Conservation (phyloP, 2,329 filamentous ascomycete genomes). For the Plectosphaerella sp. region DNA sequence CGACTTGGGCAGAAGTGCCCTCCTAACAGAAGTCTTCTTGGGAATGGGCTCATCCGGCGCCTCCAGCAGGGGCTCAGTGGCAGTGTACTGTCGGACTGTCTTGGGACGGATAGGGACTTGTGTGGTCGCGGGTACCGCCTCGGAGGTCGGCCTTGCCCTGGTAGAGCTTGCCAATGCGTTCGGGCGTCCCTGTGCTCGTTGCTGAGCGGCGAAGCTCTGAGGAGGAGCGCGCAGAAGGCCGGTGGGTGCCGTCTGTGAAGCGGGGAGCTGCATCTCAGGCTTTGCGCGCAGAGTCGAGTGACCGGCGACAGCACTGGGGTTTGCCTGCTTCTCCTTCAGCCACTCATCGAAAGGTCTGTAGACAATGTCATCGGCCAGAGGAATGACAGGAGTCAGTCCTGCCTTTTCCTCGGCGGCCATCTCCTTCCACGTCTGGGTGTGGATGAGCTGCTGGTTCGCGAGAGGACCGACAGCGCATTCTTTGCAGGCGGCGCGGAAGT, state of each 20-base stretch:
- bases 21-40: slow-evolving; percentile 2
- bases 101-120: not conserved
- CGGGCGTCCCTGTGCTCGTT: slow-evolving; percentile 52
- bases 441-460: slow-evolving; percentile 38
- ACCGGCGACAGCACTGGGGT: slow-evolving; percentile 16
- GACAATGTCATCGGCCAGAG: slow-evolving; percentile 56
- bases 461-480: slow-evolving; percentile 57
- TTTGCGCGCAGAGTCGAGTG: slow-evolving; percentile 13
- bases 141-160: slow-evolving; percentile 22
- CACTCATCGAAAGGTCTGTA: slow-evolving; percentile 62
- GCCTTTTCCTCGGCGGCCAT: slow-evolving; percentile 65
- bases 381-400: slow-evolving; percentile 59
- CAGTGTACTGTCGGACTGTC: not conserved
- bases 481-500: slow-evolving; percentile 52
- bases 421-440: slow-evolving; percentile 59
- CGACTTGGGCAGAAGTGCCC: slow-evolving; percentile 10
- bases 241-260: slow-evolving; percentile 28
- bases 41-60: not conserved
- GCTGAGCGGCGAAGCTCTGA: slow-evolving; percentile 64
- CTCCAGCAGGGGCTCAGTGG: slow-evolving; percentile 1
- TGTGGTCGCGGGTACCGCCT: slow-evolving; percentile 6
- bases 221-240: slow-evolving; percentile 49
- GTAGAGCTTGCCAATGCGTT: slow-evolving; percentile 17
- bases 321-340: slow-evolving; percentile 46
- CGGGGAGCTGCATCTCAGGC: slow-evolving; percentile 27